These are phyloP conservation scores for Phytophthora sojae DNA, from an alignment of 352 stramenopile genomes.

Conservation along the genomic window DNA sequence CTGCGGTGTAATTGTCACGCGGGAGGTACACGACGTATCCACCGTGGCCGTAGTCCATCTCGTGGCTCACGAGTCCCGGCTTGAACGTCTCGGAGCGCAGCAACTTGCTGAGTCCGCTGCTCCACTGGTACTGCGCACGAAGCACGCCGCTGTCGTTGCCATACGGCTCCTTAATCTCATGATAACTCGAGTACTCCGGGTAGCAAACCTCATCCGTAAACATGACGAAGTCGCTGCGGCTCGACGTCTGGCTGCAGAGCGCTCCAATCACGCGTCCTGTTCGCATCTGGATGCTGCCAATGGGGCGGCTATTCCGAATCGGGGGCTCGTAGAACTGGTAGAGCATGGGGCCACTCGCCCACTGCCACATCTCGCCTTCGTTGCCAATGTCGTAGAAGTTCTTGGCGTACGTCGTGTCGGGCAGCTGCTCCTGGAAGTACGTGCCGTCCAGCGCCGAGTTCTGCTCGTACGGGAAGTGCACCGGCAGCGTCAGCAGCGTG, in stretches of 20 bases:
- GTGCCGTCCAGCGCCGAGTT: slow-evolving; percentile 62
- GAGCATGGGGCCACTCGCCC: slow-evolving; percentile 67
- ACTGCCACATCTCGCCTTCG: slow-evolving; percentile 81
- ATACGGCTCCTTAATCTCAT: slow-evolving; percentile 62
- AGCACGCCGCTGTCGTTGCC: slow-evolving; percentile 47
- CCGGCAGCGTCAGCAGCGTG: slow-evolving; percentile 67
- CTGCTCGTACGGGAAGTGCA: slow-evolving; percentile 82
- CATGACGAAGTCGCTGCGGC: slow-evolving; percentile 67
- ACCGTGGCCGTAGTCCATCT: slow-evolving; percentile 79
- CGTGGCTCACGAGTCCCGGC: slow-evolving; percentile 66
- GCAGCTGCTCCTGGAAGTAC: slow-evolving; percentile 80
- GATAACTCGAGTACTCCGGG: slow-evolving; percentile 53
- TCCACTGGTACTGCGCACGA: slow-evolving; percentile 56
- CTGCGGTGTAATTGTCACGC: slow-evolving; percentile 72
- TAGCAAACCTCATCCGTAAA: slow-evolving; percentile 79
- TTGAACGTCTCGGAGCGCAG: slow-evolving; percentile 77
- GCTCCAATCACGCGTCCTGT: slow-evolving; percentile 63
- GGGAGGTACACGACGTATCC: slow-evolving; percentile 78
- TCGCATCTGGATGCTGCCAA: slow-evolving; percentile 74
- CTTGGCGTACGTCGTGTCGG: slow-evolving; percentile 62
- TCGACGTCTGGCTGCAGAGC: slow-evolving; percentile 55
- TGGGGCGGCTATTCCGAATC: slow-evolving; percentile 65
- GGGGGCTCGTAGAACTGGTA: slow-evolving; percentile 75
- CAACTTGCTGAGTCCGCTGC: slow-evolving; percentile 44
- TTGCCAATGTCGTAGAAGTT: slow-evolving; percentile 72